These are phyloP conservation scores for Cucumis hystrix DNA, from an alignment of 306 rosid species.

Conservation along the genomic window DNA sequence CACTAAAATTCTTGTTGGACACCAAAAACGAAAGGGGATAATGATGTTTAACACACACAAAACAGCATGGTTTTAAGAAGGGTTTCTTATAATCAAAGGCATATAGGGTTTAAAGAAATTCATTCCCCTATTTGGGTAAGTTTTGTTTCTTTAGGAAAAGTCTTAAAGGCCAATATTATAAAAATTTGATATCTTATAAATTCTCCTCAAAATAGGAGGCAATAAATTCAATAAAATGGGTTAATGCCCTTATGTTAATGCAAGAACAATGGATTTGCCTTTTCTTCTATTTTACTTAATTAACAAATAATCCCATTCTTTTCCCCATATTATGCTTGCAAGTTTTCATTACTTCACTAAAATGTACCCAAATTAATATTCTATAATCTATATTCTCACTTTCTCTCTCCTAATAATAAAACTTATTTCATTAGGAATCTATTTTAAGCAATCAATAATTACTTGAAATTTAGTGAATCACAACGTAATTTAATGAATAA, in stretches of 20 bases:
- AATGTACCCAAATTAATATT: background rate
- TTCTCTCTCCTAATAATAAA: background rate
- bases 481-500: no score
- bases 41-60: background rate
- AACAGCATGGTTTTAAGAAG: background rate
- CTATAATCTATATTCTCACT: background rate
- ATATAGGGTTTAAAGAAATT: background rate
- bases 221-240: background rate
- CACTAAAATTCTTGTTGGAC: background rate
- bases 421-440: background rate
- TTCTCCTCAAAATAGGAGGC: background rate
- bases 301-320: background rate
- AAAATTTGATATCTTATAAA: background rate
- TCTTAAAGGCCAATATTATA: background rate
- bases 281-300: background rate
- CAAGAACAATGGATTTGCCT: background rate
- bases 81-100: background rate
- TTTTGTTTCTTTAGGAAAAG: constrained; percentile 7
- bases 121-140: background rate
- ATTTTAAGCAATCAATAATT: background rate
- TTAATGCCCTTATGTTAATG: background rate
- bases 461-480: background rate
- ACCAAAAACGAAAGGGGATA: background rate
- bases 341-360: background rate
- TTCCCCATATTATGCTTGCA: background rate